Conservation (phyloP, 129 eudicot genomes). For the Flaveria robusta region DNA sequence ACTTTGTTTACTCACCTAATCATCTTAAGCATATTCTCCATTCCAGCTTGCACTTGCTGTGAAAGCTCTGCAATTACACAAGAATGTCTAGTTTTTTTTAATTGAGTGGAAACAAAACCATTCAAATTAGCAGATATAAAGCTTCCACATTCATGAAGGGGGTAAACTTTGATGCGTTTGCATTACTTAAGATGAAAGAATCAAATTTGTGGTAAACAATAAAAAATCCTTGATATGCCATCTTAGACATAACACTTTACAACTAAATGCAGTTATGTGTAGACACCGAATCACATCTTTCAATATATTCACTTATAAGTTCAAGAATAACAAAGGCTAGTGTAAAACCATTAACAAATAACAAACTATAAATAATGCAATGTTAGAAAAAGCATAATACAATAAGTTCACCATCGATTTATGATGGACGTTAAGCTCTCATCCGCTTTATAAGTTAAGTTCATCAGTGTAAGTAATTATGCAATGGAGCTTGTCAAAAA, state of each 20-base stretch:
- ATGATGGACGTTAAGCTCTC: neutral
- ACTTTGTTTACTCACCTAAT: constrained; percentile 52
- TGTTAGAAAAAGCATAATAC: constrained; percentile 14
- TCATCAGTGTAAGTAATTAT: neutral
- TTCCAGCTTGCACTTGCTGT: constrained; percentile 73
- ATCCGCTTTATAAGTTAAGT: neutral
- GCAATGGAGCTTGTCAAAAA: neutral
- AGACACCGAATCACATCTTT: neutral
- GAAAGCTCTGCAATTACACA: constrained; percentile 67
- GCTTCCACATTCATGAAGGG: constrained; percentile 20
- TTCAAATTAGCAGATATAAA: neutral
- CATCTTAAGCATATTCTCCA: constrained; percentile 92
- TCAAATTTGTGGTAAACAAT: constrained; percentile 20
- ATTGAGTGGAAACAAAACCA: constrained; percentile 15
- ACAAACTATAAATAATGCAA: constrained; percentile 3
- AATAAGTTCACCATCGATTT: neutral
- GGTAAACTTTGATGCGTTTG: constrained; percentile 1
- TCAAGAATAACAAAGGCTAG: neutral
- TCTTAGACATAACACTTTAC: neutral
- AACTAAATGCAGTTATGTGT: constrained; percentile 8
- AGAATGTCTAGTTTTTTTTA: neutral
- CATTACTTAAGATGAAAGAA: constrained; percentile 1
- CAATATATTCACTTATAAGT: neutral
- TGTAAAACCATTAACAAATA: neutral
- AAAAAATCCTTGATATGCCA: constrained; percentile 5